Evolutionary conservation across 768 basidiomycete species (phyloP).

Genomic region (Austroboletus festivus): DNA sequence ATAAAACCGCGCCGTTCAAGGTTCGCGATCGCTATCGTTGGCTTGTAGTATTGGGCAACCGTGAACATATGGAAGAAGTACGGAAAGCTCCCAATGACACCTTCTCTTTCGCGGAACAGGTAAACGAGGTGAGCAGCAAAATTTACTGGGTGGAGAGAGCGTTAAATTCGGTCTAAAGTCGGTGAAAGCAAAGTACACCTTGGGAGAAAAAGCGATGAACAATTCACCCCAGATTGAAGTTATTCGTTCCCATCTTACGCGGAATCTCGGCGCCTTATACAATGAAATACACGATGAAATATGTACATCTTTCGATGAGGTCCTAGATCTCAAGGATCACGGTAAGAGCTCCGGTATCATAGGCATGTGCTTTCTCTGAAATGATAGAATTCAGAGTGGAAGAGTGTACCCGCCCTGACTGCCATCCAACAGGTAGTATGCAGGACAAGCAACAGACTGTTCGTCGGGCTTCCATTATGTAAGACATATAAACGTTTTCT

Average conservation of each 20-base stretch:
- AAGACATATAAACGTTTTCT: too few species aligned
- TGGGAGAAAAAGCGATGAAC: slow-evolving; percentile 32
- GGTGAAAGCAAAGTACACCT: slow-evolving; percentile 38
- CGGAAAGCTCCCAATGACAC: slow-evolving; percentile 38
- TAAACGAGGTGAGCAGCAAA: slow-evolving; percentile 32
- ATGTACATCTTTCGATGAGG: slow-evolving; percentile 42
- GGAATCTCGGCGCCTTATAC: slow-evolving; percentile 39
- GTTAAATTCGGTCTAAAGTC: slow-evolving; percentile 20
- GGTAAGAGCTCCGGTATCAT: slow-evolving; percentile 2
- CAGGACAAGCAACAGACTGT: slow-evolving; percentile 42
- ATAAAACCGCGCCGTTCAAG: slow-evolving; percentile 31
- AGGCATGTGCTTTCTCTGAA: too few species aligned
- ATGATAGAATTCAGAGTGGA: slow-evolving; percentile 37
- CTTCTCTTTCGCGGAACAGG: slow-evolving; percentile 35
- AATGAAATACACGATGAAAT: slow-evolving; percentile 31
- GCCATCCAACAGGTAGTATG: slow-evolving; percentile 34
- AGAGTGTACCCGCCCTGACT: slow-evolving; percentile 24
- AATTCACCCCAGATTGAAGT: slow-evolving; percentile 25
- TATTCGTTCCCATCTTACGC: slow-evolving; percentile 34
- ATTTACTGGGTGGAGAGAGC: neutral
- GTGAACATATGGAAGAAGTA: slow-evolving; percentile 37
- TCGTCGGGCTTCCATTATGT: slow-evolving; percentile 51
- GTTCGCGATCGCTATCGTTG: slow-evolving; percentile 32
- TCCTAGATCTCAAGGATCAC: slow-evolving; percentile 24
- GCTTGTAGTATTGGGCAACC: slow-evolving; percentile 37